Percentiles rank a stretch among this genome's conserved stretches.
Conservation (phyloP, 2,329 filamentous ascomycete species). For the Endothia cerciana region DNA sequence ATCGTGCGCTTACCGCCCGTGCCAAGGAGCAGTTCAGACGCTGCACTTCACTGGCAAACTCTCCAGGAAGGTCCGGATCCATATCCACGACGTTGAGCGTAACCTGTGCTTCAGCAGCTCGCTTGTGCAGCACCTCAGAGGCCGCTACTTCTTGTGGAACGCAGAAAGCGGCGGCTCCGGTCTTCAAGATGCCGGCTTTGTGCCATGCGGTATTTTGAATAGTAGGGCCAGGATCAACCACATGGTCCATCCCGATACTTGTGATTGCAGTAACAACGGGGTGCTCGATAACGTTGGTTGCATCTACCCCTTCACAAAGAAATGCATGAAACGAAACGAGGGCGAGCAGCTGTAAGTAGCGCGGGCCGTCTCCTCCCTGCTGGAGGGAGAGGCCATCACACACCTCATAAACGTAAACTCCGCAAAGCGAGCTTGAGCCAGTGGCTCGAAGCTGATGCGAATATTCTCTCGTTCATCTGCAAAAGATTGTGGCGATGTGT, state of each 20-base stretch:
- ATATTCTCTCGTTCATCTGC: too few relatives aligned
- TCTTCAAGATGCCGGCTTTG: conserved; percentile 55
- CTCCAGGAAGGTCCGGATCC: conserved; percentile 11
- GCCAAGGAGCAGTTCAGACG: conserved; percentile 40
- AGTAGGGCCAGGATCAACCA: conserved; percentile 46
- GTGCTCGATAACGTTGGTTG: conserved; percentile 50
- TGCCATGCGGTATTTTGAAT: conserved; percentile 55
- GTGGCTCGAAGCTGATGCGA: conserved; percentile 43
- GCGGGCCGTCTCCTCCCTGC: conserved; percentile 32
- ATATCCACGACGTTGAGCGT: neutral
- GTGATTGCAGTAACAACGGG: conserved; percentile 51
- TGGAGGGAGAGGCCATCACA: conserved; percentile 40
- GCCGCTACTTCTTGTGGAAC: conserved; percentile 38
- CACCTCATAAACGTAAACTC: conserved; percentile 50
- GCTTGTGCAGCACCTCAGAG: neutral
- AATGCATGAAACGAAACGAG: conserved; percentile 51
- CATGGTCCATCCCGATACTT: conserved; percentile 52
- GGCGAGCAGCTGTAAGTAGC: conserved; percentile 44
- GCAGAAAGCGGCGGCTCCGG: conserved; percentile 43
- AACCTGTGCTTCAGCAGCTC: neutral
- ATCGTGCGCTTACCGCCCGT: conserved; percentile 31
- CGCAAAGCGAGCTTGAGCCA: conserved; percentile 44
- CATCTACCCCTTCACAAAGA: conserved; percentile 47
- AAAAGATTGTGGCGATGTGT: conserved; percentile 51
- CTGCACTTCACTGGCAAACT: conserved; percentile 34